These are phyloP conservation scores for Acanthamoeba lenticulata DNA, from an alignment of 208 protist species.

Conservation along the genomic window DNA sequence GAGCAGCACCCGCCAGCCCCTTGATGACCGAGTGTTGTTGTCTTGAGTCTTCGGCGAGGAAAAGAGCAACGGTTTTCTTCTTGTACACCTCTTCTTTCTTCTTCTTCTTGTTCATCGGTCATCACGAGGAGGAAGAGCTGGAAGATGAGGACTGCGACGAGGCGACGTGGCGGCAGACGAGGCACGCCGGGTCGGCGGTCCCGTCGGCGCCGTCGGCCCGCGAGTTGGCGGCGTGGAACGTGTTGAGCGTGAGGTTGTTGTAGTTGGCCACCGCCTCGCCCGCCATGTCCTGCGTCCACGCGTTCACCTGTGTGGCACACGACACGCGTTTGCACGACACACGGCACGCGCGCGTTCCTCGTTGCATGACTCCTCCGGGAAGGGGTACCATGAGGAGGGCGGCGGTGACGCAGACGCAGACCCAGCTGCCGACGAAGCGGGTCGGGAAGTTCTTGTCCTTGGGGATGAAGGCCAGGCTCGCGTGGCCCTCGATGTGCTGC, in stretches of 20 bases:
- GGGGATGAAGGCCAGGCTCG: slow-evolving; percentile 40
- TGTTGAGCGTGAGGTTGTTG: slow-evolving; percentile 63
- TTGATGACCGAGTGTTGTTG: too few species aligned
- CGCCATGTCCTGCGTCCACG: slow-evolving; percentile 24
- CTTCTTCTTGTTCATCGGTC: too few species aligned
- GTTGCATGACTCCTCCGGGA: background rate
- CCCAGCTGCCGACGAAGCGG: slow-evolving; percentile 54
- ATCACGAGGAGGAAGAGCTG: too few species aligned
- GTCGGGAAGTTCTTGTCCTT: slow-evolving; percentile 67
- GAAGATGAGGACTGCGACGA: too few species aligned
- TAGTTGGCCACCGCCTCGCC: slow-evolving; percentile 31
- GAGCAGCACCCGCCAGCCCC: too few species aligned
- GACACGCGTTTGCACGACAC: background rate
- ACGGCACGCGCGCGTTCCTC: background rate
- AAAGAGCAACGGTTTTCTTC: too few species aligned
- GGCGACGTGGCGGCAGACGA: background rate
- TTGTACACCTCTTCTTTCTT: too few species aligned
- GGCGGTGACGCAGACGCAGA: slow-evolving; percentile 14
- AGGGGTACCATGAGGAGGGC: slow-evolving; percentile 21
- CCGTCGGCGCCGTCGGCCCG: slow-evolving; percentile 18
- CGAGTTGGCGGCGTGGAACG: slow-evolving; percentile 38
- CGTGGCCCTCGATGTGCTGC: background rate
- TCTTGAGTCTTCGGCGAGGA: too few species aligned
- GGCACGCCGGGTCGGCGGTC: background rate
- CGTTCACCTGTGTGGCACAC: background rate